Base-by-base conservation (phyloP, 1,284 basidiomycete species). In the Ceratobasidium sp. region DNA sequence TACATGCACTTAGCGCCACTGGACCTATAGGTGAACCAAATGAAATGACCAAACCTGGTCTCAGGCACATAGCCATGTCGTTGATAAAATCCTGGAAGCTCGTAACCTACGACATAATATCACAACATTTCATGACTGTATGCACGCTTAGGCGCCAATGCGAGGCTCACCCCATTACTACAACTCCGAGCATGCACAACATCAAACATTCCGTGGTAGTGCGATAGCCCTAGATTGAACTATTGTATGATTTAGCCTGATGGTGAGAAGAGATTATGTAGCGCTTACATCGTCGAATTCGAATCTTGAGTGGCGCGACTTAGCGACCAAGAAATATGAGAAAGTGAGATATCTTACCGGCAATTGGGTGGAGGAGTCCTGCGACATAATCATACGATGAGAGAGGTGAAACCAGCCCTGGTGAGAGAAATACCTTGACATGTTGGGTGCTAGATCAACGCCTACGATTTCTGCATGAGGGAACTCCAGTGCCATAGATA, bases 151-250 rank as follows among this genome's bases (percentile, higher is more conserved):
- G n/a, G n/a, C n/a, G n/a, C n/a, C n/a, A n/a, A 26, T 57, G 41
- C n/a, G 14, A 41, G 16, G 14, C 35, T 63, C 57, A 69, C 66
- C 41, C 73, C 73, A 23, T 67, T 66, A 2, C 61, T 70, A 41
- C 59, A 66, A 11, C 70, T 72, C 30, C 73, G 73, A 11, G 70
- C 54, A 38, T 74, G 73, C 2, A 74, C 70, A 11, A 74, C 44
- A 28, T 74, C 73, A 50, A 74, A 74, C 62, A 66, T 71, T 2
- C 69, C 73, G 28, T 74, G 73, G 62, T 72, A 74, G 41, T 72
- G 69, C 32, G 71, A 62, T 44, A 74, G 57, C 9, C 73, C 73
- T 18, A 50, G 35, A 66, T 70, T 74, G 35, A 63, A 50, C 32
- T 62, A 50, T 41, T n/a, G 43, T 21, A 6, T 23, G 26, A 50